Percentiles rank a stretch among this genome's conserved stretches.
These are phyloP conservation scores for Mucor irregularis DNA, from an alignment of 371 early-diverging fungal species.

Conservation along the genomic window DNA sequence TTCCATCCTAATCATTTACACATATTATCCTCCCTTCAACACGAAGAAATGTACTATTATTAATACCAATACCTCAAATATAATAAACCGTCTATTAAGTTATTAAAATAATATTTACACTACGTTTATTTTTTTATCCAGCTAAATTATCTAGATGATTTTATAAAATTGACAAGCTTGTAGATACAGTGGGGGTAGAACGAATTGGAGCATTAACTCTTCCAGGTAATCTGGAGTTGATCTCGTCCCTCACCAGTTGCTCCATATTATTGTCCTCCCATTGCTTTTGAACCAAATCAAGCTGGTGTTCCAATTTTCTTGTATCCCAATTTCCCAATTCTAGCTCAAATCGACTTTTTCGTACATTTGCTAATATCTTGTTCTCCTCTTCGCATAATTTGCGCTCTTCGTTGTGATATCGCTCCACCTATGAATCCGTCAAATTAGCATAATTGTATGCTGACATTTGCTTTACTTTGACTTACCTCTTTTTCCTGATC, in stretches of 20 bases:
- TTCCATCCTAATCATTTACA: no score
- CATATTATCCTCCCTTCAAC: no score
- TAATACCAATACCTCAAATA: no score
- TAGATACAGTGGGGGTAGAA: neutral
- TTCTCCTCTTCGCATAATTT: constrained; percentile 46
- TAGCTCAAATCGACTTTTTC: constrained; percentile 54
- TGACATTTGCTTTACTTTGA: neutral
- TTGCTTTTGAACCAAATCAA: constrained; percentile 51
- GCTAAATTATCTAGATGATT: no score
- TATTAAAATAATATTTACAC: no score
- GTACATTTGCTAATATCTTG: constrained; percentile 33
- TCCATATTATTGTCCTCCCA: constrained; percentile 53
- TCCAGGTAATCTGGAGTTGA: constrained; percentile 2
- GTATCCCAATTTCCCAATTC: constrained; percentile 59
- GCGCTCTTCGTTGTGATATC: constrained; percentile 33
- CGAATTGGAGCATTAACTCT: neutral
- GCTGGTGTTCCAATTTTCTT: constrained; percentile 52
- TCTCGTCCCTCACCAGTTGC: constrained; percentile 26
- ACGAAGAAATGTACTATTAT: no score
- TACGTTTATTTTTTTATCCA: no score
- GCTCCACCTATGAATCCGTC: constrained; percentile 45
- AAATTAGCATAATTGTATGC: neutral
- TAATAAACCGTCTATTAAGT: no score
- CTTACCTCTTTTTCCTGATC: constrained; percentile 51
- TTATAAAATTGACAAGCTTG: neutral